These are phyloP conservation scores for Aureobasidium lini DNA, from an alignment of 2,329 filamentous ascomycete species.

Conservation along the genomic window DNA sequence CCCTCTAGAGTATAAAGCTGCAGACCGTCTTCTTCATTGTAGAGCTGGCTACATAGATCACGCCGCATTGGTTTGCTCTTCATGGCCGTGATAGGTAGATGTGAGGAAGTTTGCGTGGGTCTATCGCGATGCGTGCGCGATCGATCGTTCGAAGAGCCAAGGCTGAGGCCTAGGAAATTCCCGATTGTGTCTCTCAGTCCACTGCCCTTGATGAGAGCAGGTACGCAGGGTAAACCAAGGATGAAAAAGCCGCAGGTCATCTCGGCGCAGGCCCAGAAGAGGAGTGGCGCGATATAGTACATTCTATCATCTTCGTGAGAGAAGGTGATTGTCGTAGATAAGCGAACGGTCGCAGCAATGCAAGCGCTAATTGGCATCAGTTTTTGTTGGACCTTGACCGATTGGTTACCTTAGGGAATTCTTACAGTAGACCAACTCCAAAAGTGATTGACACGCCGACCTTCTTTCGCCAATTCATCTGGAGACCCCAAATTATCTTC, in stretches of 20 bases:
- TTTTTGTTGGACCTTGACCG: not conserved
- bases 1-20: not conserved
- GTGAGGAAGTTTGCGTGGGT: no score
- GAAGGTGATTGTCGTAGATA: not conserved
- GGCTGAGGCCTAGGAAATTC: not conserved
- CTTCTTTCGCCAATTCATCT: not conserved
- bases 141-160: not conserved
- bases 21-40: not conserved
- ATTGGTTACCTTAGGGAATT: no score
- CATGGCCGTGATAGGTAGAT: no score
- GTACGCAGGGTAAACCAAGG: not conserved
- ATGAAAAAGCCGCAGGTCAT: slow-evolving; percentile 4
- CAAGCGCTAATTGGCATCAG: not conserved
- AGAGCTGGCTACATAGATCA: not conserved
- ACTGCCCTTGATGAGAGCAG: not conserved
- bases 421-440: not conserved
- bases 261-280: slow-evolving; percentile 1
- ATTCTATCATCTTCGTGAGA: not conserved
- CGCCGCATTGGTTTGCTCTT: no score
- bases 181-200: not conserved
- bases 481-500: not conserved
- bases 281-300: not conserved
- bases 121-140: not conserved
- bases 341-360: not conserved
- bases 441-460: not conserved